A percentile compares a stretch with the other conserved stretches of the same genome.
phyloP scores from a whole-genome alignment of 1,284 basidiomycete genomes.

The Erythrobasidium hasegawianum region DNA sequence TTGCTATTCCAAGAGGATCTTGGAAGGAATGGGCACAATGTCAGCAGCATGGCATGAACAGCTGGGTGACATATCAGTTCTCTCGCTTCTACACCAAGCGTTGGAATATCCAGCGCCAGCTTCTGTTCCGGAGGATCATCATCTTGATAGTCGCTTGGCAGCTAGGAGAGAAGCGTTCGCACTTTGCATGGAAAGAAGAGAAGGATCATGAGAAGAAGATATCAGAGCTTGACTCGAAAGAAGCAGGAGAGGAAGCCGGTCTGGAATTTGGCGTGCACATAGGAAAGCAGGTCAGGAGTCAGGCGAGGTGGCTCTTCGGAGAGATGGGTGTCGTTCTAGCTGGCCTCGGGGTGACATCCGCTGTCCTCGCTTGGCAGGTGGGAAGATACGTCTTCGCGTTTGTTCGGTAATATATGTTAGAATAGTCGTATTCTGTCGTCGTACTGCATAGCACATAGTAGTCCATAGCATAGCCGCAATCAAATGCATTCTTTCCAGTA shows the following conservation, averaged over 20 bases:
- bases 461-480: too few species aligned
- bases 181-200: slow-evolving; percentile 39
- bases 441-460: too few species aligned
- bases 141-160: slow-evolving; percentile 40
- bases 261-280: slow-evolving; percentile 27
- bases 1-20: slow-evolving; percentile 37
- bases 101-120: slow-evolving; percentile 38
- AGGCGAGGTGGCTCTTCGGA: slow-evolving; percentile 12
- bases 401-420: neutral
- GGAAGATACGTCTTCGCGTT: neutral
- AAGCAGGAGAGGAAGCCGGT: slow-evolving; percentile 33
- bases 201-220: slow-evolving; percentile 38
- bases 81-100: slow-evolving; percentile 30
- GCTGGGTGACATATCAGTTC: slow-evolving; percentile 35
- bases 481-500: too few species aligned
- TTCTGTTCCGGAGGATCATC: slow-evolving; percentile 36
- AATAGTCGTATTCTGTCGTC: too few species aligned
- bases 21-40: slow-evolving; percentile 19
- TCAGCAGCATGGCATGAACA: slow-evolving; percentile 28
- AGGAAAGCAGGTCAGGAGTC: slow-evolving; percentile 20
- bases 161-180: slow-evolving; percentile 40
- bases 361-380: slow-evolving; percentile 18
- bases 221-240: slow-evolving; percentile 35
- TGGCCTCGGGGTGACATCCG: slow-evolving; percentile 5
- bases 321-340: slow-evolving; percentile 33